phyloP scores from a whole-genome alignment of 305 asterid species.

The Salvia sclarea region DNA sequence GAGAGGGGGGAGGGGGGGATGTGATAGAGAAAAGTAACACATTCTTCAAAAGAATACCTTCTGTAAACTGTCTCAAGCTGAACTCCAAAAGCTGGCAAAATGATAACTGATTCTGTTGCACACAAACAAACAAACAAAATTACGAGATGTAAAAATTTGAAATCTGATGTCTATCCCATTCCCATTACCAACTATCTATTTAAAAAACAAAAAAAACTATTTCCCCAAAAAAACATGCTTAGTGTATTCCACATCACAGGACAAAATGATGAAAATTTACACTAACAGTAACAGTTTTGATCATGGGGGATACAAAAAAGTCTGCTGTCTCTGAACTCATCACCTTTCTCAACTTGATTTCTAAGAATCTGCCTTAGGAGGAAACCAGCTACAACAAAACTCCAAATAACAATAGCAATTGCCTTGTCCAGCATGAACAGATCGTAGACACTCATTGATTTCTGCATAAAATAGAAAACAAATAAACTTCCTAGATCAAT shows the following conservation, averaged over 20 bases:
- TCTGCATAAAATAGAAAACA: slow-evolving; percentile 7
- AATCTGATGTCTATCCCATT: not conserved
- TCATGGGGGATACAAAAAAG: not conserved
- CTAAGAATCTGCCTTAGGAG: slow-evolving; percentile 37
- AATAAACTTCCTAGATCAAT: not conserved
- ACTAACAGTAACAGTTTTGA: not conserved
- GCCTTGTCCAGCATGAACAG: slow-evolving; percentile 46
- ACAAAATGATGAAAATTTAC: slow-evolving; percentile 14
- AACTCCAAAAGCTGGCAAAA: slow-evolving; percentile 83
- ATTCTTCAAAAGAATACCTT: slow-evolving; percentile 54
- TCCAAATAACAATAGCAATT: slow-evolving; percentile 45
- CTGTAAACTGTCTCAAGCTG: slow-evolving; percentile 83
- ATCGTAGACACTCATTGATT: slow-evolving; percentile 26
- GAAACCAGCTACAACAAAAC: slow-evolving; percentile 44
- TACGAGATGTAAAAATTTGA: slow-evolving; percentile 11
- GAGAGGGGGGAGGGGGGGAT: not conserved
- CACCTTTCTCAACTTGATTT: slow-evolving; percentile 79
- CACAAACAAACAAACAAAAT: slow-evolving; percentile 24
- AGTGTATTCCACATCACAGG: slow-evolving; percentile 2
- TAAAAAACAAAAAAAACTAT: too few relatives aligned
- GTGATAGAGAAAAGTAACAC: not conserved
- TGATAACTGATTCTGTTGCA: slow-evolving; percentile 70
- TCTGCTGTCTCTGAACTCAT: slow-evolving; percentile 30
- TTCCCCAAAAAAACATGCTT: not conserved
- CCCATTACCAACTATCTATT: not conserved